Percentiles rank a stretch among this genome's conserved stretches.
Evolutionary conservation across 768 basidiomycete species (phyloP).

Genomic region (Leucocoprinus sp.): DNA sequence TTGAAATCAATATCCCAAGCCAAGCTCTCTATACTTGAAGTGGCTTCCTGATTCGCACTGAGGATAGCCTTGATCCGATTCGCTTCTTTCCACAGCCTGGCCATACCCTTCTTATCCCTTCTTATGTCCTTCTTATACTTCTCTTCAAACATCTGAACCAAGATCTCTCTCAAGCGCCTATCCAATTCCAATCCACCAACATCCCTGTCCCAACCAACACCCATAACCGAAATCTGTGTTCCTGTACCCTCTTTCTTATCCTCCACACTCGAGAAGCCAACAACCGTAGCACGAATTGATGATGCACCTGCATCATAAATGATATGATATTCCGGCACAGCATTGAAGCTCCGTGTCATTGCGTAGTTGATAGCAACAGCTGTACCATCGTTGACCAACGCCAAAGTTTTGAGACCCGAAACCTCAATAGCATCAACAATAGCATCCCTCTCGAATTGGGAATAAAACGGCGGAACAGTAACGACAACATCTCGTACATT

Average conservation of each 20-base stretch:
- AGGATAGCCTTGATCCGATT: constrained; percentile 84
- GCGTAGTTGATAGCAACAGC: constrained; percentile 98
- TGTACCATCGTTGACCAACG: constrained; percentile 87
- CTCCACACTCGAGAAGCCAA: constrained; percentile 47
- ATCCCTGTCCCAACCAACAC: constrained; percentile 71
- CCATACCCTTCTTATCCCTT: constrained; percentile 76
- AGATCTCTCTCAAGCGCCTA: constrained; percentile 69
- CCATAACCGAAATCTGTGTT: constrained; percentile 71
- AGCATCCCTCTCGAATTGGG: constrained; percentile 86
- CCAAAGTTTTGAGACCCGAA: constrained; percentile 75
- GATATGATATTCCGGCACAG: constrained; percentile 69
- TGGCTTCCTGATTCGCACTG: constrained; percentile 84
- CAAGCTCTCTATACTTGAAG: constrained; percentile 78
- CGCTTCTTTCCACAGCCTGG: constrained; percentile 93
- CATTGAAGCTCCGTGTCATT: constrained; percentile 84
- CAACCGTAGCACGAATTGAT: constrained; percentile 70
- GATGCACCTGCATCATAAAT: constrained; percentile 94
- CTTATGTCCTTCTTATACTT: constrained; percentile 63
- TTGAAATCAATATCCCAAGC: constrained; percentile 90
- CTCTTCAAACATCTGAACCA: constrained; percentile 65
- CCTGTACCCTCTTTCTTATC: constrained; percentile 47
- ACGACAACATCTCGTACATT: constrained; percentile 78
- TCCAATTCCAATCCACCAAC: constrained; percentile 84
- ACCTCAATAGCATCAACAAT: constrained; percentile 90
- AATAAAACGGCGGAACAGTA: constrained; percentile 86